Base-by-base conservation (phyloP, 2,329 filamentous ascomycete genomes). In the Verticillium isaacii region DNA sequence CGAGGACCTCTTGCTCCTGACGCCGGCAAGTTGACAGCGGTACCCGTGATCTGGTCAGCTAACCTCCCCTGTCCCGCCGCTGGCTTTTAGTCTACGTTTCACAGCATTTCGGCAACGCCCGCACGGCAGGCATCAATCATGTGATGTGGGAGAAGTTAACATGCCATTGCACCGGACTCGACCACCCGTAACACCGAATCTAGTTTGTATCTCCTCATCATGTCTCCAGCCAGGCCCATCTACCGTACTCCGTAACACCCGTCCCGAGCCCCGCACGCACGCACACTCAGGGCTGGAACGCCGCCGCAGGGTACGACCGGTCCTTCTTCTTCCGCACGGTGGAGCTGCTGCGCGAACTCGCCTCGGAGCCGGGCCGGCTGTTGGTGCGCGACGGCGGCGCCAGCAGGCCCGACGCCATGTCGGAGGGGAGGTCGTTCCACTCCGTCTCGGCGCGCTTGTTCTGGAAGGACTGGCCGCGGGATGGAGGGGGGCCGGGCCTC, bases 391-490 rank as follows among this genome's bases (percentile, higher is more conserved):
- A 67, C 5, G 67, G 72, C 59, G 68, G 70, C 11, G 60, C 68
- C n/a, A 63, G 65, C 65, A 61, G 2, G 52, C 58, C 12, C 3
- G 71, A 62, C 23, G 82, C 72, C 83, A 88, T 87, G 59, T 89
- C 86, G 11, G 79, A 77, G 0, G 86, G 86, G 11, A 89, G 68
- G 69, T 89, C 86, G 73, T 89, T 89, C 86, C 86, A 89, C 69
- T 89, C 86, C 34, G 74, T 84, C 23, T 84, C 81, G 2, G 86
- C 82, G 7, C 85, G 78, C 66, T 77, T 73, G 62, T 84, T 87
- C 71, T 88, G 86, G 70, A 81, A 89, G 1, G 85, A 88, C 56
- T 77, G 72, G 3, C 75, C 74, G 29, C 19, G 25, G 1, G 85
- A 88, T 57, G 77, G 72, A 3, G 75, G 74, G 17, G 71, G 68